Base-by-base conservation (phyloP, 2,329 filamentous ascomycete genomes). In the Arthrobotrys entomopaga region DNA sequence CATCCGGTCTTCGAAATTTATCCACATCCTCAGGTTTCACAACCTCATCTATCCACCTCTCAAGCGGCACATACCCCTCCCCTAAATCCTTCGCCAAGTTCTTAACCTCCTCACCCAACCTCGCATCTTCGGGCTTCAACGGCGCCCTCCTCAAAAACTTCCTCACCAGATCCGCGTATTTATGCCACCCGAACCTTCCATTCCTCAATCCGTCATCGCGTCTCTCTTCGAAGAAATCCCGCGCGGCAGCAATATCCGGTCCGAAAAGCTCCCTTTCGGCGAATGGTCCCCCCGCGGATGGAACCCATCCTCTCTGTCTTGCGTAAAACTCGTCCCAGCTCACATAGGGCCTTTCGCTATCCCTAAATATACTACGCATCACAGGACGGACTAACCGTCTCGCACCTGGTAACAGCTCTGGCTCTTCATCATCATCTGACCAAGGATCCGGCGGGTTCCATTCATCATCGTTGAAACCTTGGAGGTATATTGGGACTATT, bases 311-410 rank as follows among this genome's bases (percentile, higher is more conserved):
- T 19, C 19, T 50, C 10, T 50, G 46, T 22, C 46, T 19, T 6
- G 46, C 16, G 46, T 50, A 50, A 22, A 50, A 50, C 20, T 50
- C 46, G 22, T 50, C 46, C 46, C 46, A 50, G 10, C 22, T 16
- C 20, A 22, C 22, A 46, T 46, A 4, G 7, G 46, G 46, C 10
- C 16, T 2, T 10, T 46, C 42, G 11, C n/a, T 4, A 5, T 15
- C 6, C 16, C 6, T 4, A 16, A 46, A 46, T 1, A 46, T 46
- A 16, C 13, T 46, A n/a, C 42, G 13, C 42, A 19, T n/a, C 13
- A 46, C 42, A 6, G 29, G 29, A 10, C 29, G 29, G 2, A 34
- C 29, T 34, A 34, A 10, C 29, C 29, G 29, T 34, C 29, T 34
- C 29, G 29, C 29, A 6, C 29, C 29, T 7, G 42, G 42, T 4